Conservation (phyloP, 768 basidiomycete species). For the Lactifluus echinatus region DNA sequence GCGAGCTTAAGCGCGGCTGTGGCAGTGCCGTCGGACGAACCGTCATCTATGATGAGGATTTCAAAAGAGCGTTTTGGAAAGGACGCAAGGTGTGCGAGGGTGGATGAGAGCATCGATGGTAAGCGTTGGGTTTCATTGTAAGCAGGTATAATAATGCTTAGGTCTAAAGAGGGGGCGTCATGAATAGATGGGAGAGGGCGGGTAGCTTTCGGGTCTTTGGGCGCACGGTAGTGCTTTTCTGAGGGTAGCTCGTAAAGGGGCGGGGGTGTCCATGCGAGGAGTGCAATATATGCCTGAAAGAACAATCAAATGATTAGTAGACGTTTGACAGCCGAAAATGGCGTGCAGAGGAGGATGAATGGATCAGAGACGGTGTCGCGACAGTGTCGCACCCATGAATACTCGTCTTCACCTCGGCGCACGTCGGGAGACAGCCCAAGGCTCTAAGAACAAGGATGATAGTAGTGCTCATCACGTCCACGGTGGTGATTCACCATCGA, state of each 20-base stretch:
- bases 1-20: slow-evolving; percentile 57
- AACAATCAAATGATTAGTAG: slow-evolving; percentile 12
- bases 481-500: not conserved
- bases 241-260: slow-evolving; percentile 53
- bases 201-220: slow-evolving; percentile 43
- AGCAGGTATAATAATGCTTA: slow-evolving; percentile 82
- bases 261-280: slow-evolving; percentile 68
- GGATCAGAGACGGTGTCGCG: slow-evolving; percentile 33
- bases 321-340: not conserved
- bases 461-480: slow-evolving; percentile 46
- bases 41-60: slow-evolving; percentile 86
- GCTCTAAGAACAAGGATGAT: slow-evolving; percentile 97
- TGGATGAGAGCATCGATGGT: slow-evolving; percentile 72
- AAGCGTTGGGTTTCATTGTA: slow-evolving; percentile 85
- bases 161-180: slow-evolving; percentile 53
- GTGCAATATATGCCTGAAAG: slow-evolving; percentile 55
- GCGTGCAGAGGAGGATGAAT: not conserved
- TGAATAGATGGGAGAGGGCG: slow-evolving; percentile 47
- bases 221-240: slow-evolving; percentile 61
- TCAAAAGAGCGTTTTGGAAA: slow-evolving; percentile 52
- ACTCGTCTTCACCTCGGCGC: slow-evolving; percentile 65
- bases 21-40: slow-evolving; percentile 70
- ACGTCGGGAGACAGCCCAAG: slow-evolving; percentile 40
- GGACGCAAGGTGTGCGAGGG: slow-evolving; percentile 54
- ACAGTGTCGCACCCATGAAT: slow-evolving; percentile 39